phyloP scores from a whole-genome alignment of 768 basidiomycete species.

The Agaricus sinodeliciosus region DNA sequence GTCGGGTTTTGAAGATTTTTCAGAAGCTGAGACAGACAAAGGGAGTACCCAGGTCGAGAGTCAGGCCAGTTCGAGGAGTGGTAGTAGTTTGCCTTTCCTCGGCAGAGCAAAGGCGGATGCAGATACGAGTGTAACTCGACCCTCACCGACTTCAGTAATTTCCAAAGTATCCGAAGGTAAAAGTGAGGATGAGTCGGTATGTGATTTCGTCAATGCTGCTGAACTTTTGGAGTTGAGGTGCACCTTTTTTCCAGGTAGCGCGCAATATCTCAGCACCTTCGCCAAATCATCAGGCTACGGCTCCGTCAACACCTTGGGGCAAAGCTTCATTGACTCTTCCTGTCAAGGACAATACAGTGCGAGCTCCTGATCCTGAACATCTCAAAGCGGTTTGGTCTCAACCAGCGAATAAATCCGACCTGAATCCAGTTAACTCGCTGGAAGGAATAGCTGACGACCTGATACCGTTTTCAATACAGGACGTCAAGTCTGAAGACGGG shows the following conservation, averaged over 20 bases:
- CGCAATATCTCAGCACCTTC: conserved; percentile 35
- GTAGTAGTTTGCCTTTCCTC: not conserved
- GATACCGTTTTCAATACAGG: conserved; percentile 77
- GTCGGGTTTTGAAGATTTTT: conserved; percentile 12
- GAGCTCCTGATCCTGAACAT: conserved; percentile 76
- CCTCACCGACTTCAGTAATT: conserved; percentile 6
- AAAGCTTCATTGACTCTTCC: conserved; percentile 48
- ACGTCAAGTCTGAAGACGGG: conserved; percentile 83
- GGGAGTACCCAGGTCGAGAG: not conserved
- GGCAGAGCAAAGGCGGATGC: not conserved
- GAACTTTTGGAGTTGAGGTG: not conserved
- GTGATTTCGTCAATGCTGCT: conserved; percentile 19
- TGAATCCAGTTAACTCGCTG: conserved; percentile 69
- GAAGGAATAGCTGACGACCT: conserved; percentile 82
- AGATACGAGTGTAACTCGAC: not conserved
- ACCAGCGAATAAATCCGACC: conserved; percentile 61
- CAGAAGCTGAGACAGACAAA: not conserved
- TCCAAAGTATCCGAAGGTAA: conserved; percentile 39
- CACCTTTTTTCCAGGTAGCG: conserved; percentile 27
- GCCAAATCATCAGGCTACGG: conserved; percentile 25
- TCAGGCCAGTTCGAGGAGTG: not conserved
- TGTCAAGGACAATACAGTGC: conserved; percentile 61
- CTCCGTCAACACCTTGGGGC: conserved; percentile 38
- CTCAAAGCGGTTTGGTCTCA: conserved; percentile 83
- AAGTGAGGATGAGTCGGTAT: conserved; percentile 48